Evolutionary conservation across 345 rosid genomes (phyloP).

Genomic region (Melaleuca alternifolia): DNA sequence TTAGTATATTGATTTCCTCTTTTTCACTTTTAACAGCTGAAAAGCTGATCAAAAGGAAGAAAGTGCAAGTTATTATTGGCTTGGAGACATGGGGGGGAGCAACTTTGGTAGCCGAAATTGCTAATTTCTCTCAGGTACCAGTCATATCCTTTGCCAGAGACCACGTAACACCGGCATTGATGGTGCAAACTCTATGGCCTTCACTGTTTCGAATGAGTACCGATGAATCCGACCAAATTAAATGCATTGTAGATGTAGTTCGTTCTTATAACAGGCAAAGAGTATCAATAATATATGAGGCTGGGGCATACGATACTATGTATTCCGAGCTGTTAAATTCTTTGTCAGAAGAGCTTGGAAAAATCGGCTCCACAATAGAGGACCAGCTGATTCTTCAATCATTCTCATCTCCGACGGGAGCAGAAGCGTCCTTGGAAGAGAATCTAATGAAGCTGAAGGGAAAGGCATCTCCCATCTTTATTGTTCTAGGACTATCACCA

Average conservation of each 20-base stretch:
- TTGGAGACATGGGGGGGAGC: slow-evolving; percentile 43
- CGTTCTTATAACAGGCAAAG: slow-evolving; percentile 24
- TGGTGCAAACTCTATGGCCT: background rate
- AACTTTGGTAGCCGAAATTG: slow-evolving; percentile 27
- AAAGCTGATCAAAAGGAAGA: slow-evolving; percentile 18
- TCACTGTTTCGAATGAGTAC: slow-evolving; percentile 23
- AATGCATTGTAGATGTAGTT: slow-evolving; percentile 28
- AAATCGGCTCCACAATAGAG: slow-evolving; percentile 25
- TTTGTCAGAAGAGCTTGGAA: slow-evolving; percentile 18
- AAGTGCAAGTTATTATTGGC: slow-evolving; percentile 32
- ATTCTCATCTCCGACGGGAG: slow-evolving; percentile 11
- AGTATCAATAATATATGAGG: slow-evolving; percentile 32
- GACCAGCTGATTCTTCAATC: slow-evolving; percentile 31
- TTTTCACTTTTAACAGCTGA: slow-evolving; percentile 14
- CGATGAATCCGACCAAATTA: slow-evolving; percentile 14
- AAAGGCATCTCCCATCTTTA: slow-evolving; percentile 24
- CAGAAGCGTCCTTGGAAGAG: slow-evolving; percentile 6
- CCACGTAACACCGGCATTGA: slow-evolving; percentile 29
- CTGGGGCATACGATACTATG: slow-evolving; percentile 12
- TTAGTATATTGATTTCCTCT: background rate
- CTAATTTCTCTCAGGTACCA: slow-evolving; percentile 22
- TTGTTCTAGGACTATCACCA: slow-evolving; percentile 31
- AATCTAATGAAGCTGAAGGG: slow-evolving; percentile 12
- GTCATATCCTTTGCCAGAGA: slow-evolving; percentile 31
- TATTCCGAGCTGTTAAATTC: slow-evolving; percentile 10